Evolutionary conservation across 2,329 filamentous ascomycete genomes (phyloP).

Genomic region (Colletotrichum tofieldiae): DNA sequence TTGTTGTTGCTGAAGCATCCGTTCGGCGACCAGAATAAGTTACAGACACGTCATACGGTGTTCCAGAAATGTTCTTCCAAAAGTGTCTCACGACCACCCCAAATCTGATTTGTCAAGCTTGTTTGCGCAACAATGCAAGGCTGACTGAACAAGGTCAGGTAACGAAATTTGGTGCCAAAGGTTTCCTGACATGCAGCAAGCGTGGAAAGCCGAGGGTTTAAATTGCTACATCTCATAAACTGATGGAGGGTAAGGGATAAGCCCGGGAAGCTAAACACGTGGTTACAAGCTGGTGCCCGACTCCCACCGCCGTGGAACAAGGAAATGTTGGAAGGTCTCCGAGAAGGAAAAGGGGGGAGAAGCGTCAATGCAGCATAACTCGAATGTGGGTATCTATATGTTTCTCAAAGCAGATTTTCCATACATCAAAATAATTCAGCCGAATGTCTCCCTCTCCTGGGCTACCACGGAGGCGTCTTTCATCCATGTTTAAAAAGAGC

Average conservation of each 20-base stretch:
- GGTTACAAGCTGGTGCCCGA: background rate
- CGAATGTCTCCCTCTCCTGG: background rate
- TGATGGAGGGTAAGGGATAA: background rate
- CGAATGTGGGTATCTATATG: constrained; percentile 38
- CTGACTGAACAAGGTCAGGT: background rate
- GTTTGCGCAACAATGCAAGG: background rate
- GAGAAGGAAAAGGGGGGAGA: background rate
- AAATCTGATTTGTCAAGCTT: background rate
- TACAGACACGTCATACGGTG: background rate
- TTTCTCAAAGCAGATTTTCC: constrained; percentile 15
- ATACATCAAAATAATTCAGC: background rate
- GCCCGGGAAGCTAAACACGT: background rate
- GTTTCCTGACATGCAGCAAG: too few species aligned
- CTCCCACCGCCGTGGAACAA: background rate
- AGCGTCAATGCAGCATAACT: background rate
- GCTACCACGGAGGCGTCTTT: too few species aligned
- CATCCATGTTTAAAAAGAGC: too few species aligned
- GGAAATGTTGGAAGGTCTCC: too few species aligned
- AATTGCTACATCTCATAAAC: background rate
- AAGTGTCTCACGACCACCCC: background rate
- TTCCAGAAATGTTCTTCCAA: constrained; percentile 1
- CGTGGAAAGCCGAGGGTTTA: too few species aligned
- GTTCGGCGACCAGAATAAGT: background rate
- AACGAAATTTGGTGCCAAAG: too few species aligned
- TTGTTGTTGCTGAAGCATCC: too few species aligned